A percentile compares a stretch with the other conserved stretches of the same genome.
These are phyloP conservation scores for Albizia julibrissin DNA, from an alignment of 306 rosid species.

Conservation along the genomic window DNA sequence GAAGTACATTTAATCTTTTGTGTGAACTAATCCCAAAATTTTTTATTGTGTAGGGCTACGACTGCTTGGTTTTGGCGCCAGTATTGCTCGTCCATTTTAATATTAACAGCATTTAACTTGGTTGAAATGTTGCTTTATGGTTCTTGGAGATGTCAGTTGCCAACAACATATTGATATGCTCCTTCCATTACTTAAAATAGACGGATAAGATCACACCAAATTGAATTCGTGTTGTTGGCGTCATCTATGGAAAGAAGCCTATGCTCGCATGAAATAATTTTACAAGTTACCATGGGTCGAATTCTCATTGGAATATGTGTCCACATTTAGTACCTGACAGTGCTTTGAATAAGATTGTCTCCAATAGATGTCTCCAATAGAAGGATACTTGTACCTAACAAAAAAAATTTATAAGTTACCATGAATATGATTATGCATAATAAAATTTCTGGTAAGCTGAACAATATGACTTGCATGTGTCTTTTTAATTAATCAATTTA, in stretches of 20 bases:
- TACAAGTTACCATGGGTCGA: background rate
- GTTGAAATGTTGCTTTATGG: background rate
- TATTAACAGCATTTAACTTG: background rate
- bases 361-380: too few relatives aligned
- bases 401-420: background rate
- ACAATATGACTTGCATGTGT: background rate
- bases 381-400: too few relatives aligned
- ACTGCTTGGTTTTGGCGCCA: background rate
- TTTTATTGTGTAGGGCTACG: background rate
- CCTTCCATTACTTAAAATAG: background rate
- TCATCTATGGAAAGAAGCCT: background rate
- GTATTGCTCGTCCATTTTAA: background rate
- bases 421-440: background rate
- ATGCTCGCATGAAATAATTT: background rate
- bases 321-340: too few relatives aligned
- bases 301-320: too few relatives aligned
- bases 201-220: background rate
- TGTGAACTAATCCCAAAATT: background rate
- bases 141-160: background rate
- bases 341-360: too few relatives aligned
- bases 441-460: background rate
- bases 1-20: background rate
- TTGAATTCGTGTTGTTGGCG: background rate
- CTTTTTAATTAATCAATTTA: background rate
- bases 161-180: background rate